These are phyloP conservation scores for Fusarium redolens DNA, from an alignment of 2,329 filamentous ascomycete genomes.

Conservation along the genomic window DNA sequence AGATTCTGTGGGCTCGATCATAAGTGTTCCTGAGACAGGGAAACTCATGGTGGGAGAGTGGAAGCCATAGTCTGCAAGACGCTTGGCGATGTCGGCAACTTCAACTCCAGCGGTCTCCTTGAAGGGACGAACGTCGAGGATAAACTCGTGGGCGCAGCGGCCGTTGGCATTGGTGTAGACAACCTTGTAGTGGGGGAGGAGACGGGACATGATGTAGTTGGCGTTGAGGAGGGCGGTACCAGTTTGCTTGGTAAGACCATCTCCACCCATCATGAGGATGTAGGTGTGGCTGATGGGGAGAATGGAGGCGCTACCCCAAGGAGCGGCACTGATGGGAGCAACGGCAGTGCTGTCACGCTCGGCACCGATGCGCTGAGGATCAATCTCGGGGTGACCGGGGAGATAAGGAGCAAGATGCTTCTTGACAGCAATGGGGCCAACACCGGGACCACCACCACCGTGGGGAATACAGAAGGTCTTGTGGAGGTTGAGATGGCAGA, in stretches of 20 bases:
- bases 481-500: conserved; percentile 97
- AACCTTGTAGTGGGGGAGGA: conserved; percentile 87
- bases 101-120: conserved; percentile 85
- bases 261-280: conserved; percentile 84
- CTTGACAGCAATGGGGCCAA: conserved; percentile 93
- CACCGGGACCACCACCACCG: conserved; percentile 91
- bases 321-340: conserved; percentile 61
- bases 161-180: conserved; percentile 91
- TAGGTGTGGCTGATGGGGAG: conserved; percentile 95
- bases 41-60: conserved; percentile 97
- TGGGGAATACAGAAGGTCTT: conserved; percentile 99
- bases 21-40: conserved; percentile 93
- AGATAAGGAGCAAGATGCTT: conserved; percentile 82
- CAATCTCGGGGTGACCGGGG: conserved; percentile 41
- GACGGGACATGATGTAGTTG: conserved; percentile 93
- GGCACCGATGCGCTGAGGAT: conserved; percentile 45
- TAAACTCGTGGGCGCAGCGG: conserved; percentile 98
- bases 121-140: conserved; percentile 88
- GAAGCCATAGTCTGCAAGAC: conserved; percentile 96
- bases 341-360: conserved; percentile 65
- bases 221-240: conserved; percentile 93
- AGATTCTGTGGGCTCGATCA: conserved; percentile 97
- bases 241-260: conserved; percentile 87
- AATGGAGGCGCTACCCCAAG: conserved; percentile 91
- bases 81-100: conserved; percentile 95